phyloP scores from a whole-genome alignment of 2,329 filamentous ascomycete genomes.

The Cadophora gregata region DNA sequence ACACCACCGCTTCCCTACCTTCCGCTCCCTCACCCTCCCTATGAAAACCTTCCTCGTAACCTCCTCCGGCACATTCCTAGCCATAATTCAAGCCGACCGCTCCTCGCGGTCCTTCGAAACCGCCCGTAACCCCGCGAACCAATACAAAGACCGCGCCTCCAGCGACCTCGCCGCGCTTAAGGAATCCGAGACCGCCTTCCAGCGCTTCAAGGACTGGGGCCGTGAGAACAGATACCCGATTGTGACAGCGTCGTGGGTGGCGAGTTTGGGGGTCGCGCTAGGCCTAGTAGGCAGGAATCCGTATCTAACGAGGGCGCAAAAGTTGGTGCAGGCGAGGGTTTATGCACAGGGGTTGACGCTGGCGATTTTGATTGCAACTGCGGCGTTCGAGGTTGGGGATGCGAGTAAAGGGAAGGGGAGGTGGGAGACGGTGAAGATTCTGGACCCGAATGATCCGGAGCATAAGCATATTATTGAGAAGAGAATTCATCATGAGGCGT shows the following conservation, averaged over 20 bases:
- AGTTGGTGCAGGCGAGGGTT: constrained; percentile 77
- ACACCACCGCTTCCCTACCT: constrained; percentile 71
- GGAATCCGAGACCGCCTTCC: constrained; percentile 54
- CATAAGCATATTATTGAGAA: constrained; percentile 87
- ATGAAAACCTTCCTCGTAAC: constrained; percentile 91
- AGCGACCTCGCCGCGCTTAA: constrained; percentile 29
- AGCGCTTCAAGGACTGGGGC: constrained; percentile 75
- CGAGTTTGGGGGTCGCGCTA: constrained; percentile 67
- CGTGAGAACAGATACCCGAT: constrained; percentile 72
- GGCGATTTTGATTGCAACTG: constrained; percentile 69
- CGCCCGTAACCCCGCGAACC: constrained; percentile 45
- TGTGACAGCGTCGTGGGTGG: constrained; percentile 70
- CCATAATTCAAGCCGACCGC: constrained; percentile 86
- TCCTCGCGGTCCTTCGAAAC: constrained; percentile 74
- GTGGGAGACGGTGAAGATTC: constrained; percentile 84
- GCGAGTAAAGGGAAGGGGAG: constrained; percentile 75
- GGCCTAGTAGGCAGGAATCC: constrained; percentile 67
- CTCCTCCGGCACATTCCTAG: constrained; percentile 80
- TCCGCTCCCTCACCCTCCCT: constrained; percentile 83
- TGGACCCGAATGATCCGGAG: constrained; percentile 82
- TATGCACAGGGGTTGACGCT: constrained; percentile 76
- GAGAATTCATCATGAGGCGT: constrained; percentile 84
- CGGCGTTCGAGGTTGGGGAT: constrained; percentile 75
- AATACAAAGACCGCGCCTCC: constrained; percentile 46
- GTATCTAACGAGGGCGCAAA: constrained; percentile 68